A percentile compares a stretch with the other conserved stretches of the same genome.
Conservation (phyloP, 257 asterid genomes). For the Solanum etuberosum region DNA sequence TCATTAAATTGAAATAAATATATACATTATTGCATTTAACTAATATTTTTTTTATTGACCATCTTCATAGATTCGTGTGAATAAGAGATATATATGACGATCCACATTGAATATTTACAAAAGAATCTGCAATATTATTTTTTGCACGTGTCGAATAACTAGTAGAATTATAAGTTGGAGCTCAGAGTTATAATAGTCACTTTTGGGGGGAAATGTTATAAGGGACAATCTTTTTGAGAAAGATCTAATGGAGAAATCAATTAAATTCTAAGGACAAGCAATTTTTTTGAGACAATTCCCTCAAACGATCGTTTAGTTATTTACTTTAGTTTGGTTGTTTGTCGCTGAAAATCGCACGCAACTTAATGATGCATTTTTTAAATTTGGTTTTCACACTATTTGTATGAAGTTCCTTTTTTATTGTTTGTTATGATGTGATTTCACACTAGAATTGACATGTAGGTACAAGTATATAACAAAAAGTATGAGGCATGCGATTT, state of each 20-base stretch:
- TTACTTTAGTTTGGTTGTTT: not conserved
- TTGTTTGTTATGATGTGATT: not conserved
- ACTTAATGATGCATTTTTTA: not conserved
- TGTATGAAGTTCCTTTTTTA: not conserved
- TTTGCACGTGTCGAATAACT: too few relatives aligned
- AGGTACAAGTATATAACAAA: not conserved
- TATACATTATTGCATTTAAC: too few relatives aligned
- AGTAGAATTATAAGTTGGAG: not conserved
- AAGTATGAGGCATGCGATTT: not conserved
- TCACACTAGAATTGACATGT: not conserved
- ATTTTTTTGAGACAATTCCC: not conserved
- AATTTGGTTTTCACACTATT: not conserved
- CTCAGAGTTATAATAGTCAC: not conserved
- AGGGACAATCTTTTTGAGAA: not conserved
- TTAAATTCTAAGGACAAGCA: not conserved
- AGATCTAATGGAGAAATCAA: not conserved
- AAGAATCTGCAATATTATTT: too few relatives aligned
- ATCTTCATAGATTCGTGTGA: too few relatives aligned
- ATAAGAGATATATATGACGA: too few relatives aligned
- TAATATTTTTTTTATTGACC: too few relatives aligned
- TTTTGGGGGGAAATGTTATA: not conserved
- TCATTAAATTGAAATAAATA: too few relatives aligned
- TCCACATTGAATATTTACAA: too few relatives aligned
- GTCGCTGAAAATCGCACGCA: not conserved
- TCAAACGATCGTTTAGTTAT: not conserved